phyloP scores from a whole-genome alignment of 148 eudicot genomes.

The Chenopodium quinoa region DNA sequence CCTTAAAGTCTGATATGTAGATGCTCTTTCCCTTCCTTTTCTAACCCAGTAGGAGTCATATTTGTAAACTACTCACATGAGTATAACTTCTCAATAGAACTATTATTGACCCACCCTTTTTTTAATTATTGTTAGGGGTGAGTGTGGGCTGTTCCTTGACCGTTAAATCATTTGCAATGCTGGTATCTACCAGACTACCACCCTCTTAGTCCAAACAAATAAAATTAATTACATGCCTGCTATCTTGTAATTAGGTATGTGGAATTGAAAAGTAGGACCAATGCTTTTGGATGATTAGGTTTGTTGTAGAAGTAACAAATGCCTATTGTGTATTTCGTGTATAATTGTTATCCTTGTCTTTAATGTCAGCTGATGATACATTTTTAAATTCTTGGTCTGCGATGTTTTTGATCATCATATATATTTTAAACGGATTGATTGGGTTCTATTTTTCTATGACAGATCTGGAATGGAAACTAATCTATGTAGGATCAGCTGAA shows the following conservation, averaged over 20 bases:
- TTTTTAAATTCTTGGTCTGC: not conserved
- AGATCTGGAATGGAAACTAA: slow-evolving; percentile 97
- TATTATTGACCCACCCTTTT: not conserved
- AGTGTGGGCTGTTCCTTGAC: not conserved
- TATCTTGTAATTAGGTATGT: not conserved
- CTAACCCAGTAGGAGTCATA: not conserved
- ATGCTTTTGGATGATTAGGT: not conserved
- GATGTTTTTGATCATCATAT: not conserved
- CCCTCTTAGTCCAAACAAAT: not conserved
- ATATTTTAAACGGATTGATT: not conserved
- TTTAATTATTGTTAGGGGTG: no score
- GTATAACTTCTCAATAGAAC: not conserved
- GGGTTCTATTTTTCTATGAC: not conserved
- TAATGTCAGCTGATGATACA: no score
- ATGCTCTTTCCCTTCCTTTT: not conserved
- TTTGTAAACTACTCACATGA: not conserved
- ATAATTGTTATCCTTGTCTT: no score
- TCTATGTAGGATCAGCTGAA: slow-evolving; percentile 94
- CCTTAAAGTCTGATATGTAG: not conserved
- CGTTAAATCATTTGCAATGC: not conserved
- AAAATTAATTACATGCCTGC: no score
- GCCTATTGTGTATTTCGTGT: not conserved
- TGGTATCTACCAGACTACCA: not conserved
- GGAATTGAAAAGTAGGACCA: not conserved
- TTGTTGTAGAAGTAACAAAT: no score